Conservation (phyloP, 2,329 filamentous ascomycete species). For the Penicillium vulpinum region DNA sequence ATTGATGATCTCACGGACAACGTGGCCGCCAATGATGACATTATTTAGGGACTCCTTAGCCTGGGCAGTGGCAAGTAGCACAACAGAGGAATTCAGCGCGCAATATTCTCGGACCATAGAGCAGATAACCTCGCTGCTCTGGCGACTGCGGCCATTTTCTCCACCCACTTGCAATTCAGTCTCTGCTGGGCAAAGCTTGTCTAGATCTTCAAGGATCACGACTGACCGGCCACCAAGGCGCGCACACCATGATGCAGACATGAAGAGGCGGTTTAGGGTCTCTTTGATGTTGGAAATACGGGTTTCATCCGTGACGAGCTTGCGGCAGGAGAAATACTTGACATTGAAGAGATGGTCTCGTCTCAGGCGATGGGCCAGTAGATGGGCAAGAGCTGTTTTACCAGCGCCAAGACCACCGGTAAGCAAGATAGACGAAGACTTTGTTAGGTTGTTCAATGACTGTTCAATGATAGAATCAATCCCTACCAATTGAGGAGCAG, state of each 20-base stretch:
- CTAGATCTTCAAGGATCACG: slow-evolving; percentile 88
- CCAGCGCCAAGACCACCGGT: slow-evolving; percentile 88
- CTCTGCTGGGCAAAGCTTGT: slow-evolving; percentile 88
- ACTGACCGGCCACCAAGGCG: slow-evolving; percentile 79
- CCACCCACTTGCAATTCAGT: slow-evolving; percentile 92
- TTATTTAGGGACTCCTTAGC: slow-evolving; percentile 91
- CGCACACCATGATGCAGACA: slow-evolving; percentile 87
- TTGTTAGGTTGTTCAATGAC: slow-evolving; percentile 72
- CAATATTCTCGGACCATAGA: slow-evolving; percentile 83
- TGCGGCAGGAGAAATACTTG: slow-evolving; percentile 82
- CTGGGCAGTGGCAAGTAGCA: slow-evolving; percentile 86
- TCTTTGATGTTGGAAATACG: slow-evolving; percentile 89
- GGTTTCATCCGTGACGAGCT: slow-evolving; percentile 86
- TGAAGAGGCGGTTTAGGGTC: slow-evolving; percentile 78
- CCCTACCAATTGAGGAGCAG: slow-evolving; percentile 69
- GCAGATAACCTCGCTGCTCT: slow-evolving; percentile 86
- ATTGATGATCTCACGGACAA: slow-evolving; percentile 86
- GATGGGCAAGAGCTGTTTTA: slow-evolving; percentile 77
- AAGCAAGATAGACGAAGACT: slow-evolving; percentile 84
- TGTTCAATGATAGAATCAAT: slow-evolving; percentile 76
- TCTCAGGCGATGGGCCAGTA: slow-evolving; percentile 72
- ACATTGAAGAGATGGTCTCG: slow-evolving; percentile 75
- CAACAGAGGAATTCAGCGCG: slow-evolving; percentile 73
- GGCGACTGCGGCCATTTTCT: slow-evolving; percentile 87
- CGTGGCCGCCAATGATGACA: slow-evolving; percentile 84